These are phyloP conservation scores for Xenosphaeropsis pyriputrescens DNA, from an alignment of 2,329 filamentous ascomycete genomes.

Conservation along the genomic window DNA sequence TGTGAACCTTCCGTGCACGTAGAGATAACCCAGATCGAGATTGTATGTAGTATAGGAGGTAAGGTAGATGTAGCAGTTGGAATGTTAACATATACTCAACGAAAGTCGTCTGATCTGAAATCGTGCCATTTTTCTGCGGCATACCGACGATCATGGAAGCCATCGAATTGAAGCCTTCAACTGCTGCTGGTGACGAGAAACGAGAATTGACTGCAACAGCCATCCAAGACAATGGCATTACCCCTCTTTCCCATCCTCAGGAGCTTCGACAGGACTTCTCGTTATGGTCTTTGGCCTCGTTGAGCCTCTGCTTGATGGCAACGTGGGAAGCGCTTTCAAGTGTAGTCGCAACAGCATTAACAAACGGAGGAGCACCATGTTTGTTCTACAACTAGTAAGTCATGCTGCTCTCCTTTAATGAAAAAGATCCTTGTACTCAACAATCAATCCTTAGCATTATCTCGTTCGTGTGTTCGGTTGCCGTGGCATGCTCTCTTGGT, in stretches of 20 bases:
- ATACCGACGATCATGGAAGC: not conserved
- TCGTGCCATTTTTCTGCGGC: not conserved
- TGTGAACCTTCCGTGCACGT: no score
- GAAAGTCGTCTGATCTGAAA: no score
- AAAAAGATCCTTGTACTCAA: not conserved
- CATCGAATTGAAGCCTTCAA: not conserved
- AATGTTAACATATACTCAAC: no score
- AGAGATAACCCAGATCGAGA: no score
- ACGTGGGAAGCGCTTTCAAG: slow-evolving; percentile 34
- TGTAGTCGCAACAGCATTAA: slow-evolving; percentile 27
- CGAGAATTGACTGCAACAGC: not conserved
- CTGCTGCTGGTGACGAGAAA: not conserved
- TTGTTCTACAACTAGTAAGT: slow-evolving; percentile 28
- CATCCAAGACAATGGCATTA: no score
- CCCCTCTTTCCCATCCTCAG: slow-evolving; percentile 3
- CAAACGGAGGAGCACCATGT: slow-evolving; percentile 29
- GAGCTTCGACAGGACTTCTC: slow-evolving; percentile 20
- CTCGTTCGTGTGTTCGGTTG: slow-evolving; percentile 23
- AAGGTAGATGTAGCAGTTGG: no score
- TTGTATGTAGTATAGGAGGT: no score
- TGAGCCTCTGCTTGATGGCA: slow-evolving; percentile 32
- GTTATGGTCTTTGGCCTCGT: slow-evolving; percentile 25
- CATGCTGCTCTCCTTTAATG: not conserved
- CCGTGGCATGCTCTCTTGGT: slow-evolving; percentile 23
- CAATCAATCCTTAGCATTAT: slow-evolving; percentile 18